Base-by-base conservation (phyloP, 768 basidiomycete species). In the Gelatoporia subvermispora region DNA sequence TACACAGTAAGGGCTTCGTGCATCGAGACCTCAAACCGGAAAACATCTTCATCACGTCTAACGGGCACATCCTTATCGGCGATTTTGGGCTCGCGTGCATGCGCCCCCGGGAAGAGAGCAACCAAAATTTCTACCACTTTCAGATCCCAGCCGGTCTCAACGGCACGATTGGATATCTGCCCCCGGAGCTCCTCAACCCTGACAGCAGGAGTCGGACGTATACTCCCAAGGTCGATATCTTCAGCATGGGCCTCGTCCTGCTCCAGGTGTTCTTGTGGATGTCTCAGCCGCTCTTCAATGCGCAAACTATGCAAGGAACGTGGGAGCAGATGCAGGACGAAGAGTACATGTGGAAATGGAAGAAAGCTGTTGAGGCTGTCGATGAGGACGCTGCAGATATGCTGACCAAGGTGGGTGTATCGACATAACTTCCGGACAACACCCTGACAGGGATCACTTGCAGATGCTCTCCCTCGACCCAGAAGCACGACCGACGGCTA, bases 81-180 rank as follows among this genome's bases (percentile, higher is more conserved):
- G 60, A 62, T 48, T 62, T 63, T 44, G 60, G 61, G 3, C 47
- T 59, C 38, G 48, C 53, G 10, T 47, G 38, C 40, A 16, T 7
- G 4, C 21, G 34, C 13, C 28, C 28, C 25, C 16, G 4, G 18
- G 18, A 3, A 7, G 18, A 16, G 4, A 11, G n/a, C 20, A 17
- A 16, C 28, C 15, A 23, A 28, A 25, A 3, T 28, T 13, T 21
- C 17, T 45, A 13, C 8, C 3, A 28, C 2, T 3, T 18, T 25
- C n/a, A 21, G 36, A 35, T 11, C 7, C 39, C 20, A n/a, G 28
- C 16, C 21, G 31, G n/a, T 15, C 16, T 24, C 13, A 25, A 15
- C 39, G 72, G 74, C 35, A 74, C 73, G 41, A 67, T 69, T 16
- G 68, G 67, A 47, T 76, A 72, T 66, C 71, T 72, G 67, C 68